Conservation (phyloP, 129 eudicot species). For the Centella asiatica region DNA sequence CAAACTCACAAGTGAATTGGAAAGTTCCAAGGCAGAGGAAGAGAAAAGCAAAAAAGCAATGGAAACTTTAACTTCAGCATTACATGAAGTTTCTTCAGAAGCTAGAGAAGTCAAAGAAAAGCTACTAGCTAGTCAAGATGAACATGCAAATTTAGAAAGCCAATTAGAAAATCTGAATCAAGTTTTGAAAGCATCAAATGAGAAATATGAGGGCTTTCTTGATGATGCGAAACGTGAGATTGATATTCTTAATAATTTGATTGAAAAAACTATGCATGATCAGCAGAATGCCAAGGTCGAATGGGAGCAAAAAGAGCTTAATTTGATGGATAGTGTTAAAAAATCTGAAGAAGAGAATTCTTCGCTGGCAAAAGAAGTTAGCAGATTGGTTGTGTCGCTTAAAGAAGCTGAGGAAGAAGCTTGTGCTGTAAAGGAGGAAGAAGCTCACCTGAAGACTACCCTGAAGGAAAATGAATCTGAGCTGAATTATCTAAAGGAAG, state of each 20-base stretch:
- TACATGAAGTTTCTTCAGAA: constrained; percentile 87
- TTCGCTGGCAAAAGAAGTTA: constrained; percentile 45
- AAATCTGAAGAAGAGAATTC: constrained; percentile 43
- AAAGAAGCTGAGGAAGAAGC: constrained; percentile 61
- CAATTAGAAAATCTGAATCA: constrained; percentile 79
- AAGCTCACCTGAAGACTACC: constrained; percentile 37
- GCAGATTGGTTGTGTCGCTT: constrained; percentile 37
- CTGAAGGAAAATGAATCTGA: constrained; percentile 64
- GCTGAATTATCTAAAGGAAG: constrained; percentile 56
- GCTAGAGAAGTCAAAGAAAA: constrained; percentile 80
- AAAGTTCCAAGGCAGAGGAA: constrained; percentile 58
- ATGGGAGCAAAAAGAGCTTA: constrained; percentile 71
- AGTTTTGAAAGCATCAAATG: constrained; percentile 59
- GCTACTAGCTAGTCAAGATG: constrained; percentile 49
- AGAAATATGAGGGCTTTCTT: constrained; percentile 76
- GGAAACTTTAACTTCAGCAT: constrained; percentile 89
- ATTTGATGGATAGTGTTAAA: constrained; percentile 36
- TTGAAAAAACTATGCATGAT: constrained; percentile 50
- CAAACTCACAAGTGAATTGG: constrained; percentile 64
- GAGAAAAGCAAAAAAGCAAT: constrained; percentile 91
- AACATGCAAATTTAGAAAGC: constrained; percentile 46
- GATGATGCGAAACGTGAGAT: constrained; percentile 72
- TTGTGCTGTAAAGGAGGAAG: constrained; percentile 45
- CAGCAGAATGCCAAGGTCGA: constrained; percentile 37
- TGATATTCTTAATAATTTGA: constrained; percentile 42